A percentile compares a stretch with the other conserved stretches of the same genome.
Evolutionary conservation across 2,329 filamentous ascomycete species (phyloP).

Genomic region (Beauveria scarabaeidicola): DNA sequence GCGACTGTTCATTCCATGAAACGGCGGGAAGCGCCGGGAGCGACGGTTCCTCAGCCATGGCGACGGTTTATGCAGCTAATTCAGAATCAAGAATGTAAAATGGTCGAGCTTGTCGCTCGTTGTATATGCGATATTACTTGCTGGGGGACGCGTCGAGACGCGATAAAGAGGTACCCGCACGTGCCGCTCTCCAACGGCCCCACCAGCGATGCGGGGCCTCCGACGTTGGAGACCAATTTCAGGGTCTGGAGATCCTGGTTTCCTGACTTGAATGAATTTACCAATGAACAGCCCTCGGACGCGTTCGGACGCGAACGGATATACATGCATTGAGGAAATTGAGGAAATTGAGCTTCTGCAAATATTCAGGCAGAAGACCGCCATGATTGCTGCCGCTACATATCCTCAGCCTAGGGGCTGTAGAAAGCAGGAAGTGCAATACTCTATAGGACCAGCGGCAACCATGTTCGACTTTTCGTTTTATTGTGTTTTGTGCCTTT

Average conservation of each 20-base stretch:
- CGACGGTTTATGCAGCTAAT: background rate
- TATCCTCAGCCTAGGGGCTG: background rate
- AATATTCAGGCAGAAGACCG: background rate
- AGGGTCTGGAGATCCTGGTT: background rate
- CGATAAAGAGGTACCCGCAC: constrained; percentile 3
- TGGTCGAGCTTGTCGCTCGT: background rate
- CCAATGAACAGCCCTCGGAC: background rate
- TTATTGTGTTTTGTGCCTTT: background rate
- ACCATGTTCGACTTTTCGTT: background rate
- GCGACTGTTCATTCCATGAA: constrained; percentile 30
- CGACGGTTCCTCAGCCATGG: constrained; percentile 33
- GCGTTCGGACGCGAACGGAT: background rate
- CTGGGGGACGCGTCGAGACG: constrained; percentile 9
- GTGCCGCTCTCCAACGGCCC: background rate
- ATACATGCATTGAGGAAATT: background rate
- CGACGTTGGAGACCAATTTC: background rate
- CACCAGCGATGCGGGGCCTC: background rate
- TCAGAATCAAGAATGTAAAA: background rate
- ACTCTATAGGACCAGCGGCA: background rate
- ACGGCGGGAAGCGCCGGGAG: constrained; percentile 31
- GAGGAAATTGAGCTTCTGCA: background rate
- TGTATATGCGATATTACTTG: background rate
- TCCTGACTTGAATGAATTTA: background rate
- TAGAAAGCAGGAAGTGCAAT: background rate
- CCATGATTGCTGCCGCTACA: background rate